A percentile compares a stretch with the other conserved stretches of the same genome.
phyloP scores from a whole-genome alignment of 768 basidiomycete species.

The Rhizopogon sp. region DNA sequence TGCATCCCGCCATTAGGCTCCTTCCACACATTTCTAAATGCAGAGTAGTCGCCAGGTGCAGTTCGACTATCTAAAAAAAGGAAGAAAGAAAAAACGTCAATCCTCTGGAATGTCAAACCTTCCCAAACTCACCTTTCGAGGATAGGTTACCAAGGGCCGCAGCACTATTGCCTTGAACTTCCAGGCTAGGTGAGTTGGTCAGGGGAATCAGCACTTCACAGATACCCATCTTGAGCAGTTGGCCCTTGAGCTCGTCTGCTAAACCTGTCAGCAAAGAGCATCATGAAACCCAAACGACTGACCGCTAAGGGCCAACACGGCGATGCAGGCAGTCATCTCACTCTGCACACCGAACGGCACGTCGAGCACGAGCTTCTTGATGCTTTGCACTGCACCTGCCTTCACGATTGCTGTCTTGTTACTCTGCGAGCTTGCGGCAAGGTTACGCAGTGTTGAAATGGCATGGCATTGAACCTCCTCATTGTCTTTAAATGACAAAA shows the following conservation, averaged over 20 bases:
- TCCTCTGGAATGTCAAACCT: not conserved
- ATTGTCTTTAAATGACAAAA: constrained; percentile 97
- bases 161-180: constrained; percentile 98
- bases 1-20: constrained; percentile 98
- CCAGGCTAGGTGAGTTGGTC: constrained; percentile 92
- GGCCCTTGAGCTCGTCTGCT: constrained; percentile 92
- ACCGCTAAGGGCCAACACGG: constrained; percentile 95
- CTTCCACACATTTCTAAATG: constrained; percentile 98
- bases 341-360: constrained; percentile 97
- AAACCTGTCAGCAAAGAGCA: constrained; percentile 3
- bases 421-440: constrained; percentile 95
- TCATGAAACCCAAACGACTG: constrained; percentile 20
- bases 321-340: constrained; percentile 99
- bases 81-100: not conserved
- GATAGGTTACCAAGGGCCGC: constrained; percentile 97
- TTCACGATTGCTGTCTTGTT: constrained; percentile 98
- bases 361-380: constrained; percentile 92
- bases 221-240: constrained; percentile 96
- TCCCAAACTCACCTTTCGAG: constrained; percentile 68
- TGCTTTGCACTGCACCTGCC: constrained; percentile 93
- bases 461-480: constrained; percentile 99
- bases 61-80: constrained; percentile 58
- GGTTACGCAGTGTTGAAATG: constrained; percentile 92
- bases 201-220: constrained; percentile 96
- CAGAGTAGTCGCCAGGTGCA: constrained; percentile 84